Evolutionary conservation across 2,329 filamentous ascomycete genomes (phyloP), one percentile per base, ranked within the genome.

Genomic region (Calonectria montana): DNA sequence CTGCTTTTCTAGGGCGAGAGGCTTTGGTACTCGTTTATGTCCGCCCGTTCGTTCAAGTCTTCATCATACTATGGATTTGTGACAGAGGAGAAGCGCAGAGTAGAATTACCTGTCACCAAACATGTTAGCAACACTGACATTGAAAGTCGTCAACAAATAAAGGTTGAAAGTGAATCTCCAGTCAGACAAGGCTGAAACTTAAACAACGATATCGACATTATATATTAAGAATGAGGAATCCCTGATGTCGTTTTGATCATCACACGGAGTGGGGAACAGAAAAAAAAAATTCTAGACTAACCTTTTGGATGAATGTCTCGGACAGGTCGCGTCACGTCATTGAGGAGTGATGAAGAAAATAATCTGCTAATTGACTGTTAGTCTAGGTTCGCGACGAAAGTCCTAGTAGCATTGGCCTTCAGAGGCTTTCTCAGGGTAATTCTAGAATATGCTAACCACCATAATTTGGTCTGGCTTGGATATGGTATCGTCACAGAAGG

Each of bases 151-250:
- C 27, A 74, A 66, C 72, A 78, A 78, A 72, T 59, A 25, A 74
- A 74, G 70, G 70, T 67, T 47, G 59, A 75, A 76, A 66, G 65
- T 73, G 74, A 70, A 82, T 79, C 79, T 86, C 84, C 81, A 84
- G 86, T 91, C 90, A 91, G 90, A 91, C 89, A 91, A 91, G 90
- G 90, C 90, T 91, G 89, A 91, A 91, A 91, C 90, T 89, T 81
- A 80, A 82, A 84, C 86, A 88, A 88, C 86, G 84, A 84, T 86
- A 84, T 91, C 90, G 86, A 91, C 90, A 91, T 91, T 72, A 81
- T 90, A 78, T 91, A 85, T 91, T 91, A 88, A 88, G 90, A 84
- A 90, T 88, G 90, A 91, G 90, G 89, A 91, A 91, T 91, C 89
- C 89, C 88, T 90, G 87, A 87, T 89, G 87, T 90, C 84, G 85